Percentiles rank a stretch among this genome's conserved stretches.
Evolutionary conservation across 2,329 filamentous ascomycete genomes (phyloP).

Genomic region (Fonsecaea pedrosoi): DNA sequence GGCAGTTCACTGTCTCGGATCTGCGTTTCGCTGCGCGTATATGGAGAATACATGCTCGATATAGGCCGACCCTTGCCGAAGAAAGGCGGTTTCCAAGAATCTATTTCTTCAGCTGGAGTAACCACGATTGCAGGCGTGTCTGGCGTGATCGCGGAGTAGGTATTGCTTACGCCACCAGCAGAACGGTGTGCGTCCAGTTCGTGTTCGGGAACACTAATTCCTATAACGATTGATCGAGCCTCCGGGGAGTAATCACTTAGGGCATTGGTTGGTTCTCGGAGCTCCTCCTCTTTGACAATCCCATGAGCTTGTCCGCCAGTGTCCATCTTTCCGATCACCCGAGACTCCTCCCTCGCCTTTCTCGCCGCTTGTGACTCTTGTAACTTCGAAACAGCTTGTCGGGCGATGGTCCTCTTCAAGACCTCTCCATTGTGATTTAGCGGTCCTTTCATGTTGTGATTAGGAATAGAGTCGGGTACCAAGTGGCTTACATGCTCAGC

Average conservation of each 20-base stretch:
- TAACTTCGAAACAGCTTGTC: constrained; percentile 22
- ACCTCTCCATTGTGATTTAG: not conserved
- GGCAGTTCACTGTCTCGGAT: constrained; percentile 43
- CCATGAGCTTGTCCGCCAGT: constrained; percentile 1
- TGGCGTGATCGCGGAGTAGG: constrained; percentile 46
- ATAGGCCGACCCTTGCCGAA: constrained; percentile 39
- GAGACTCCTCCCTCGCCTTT: constrained; percentile 5
- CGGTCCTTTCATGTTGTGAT: not conserved
- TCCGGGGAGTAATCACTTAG: constrained; percentile 49
- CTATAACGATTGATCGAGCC: constrained; percentile 55
- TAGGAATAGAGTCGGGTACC: not conserved
- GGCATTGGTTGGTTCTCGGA: constrained; percentile 1
- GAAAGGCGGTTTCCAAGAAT: constrained; percentile 44
- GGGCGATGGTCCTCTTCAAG: constrained; percentile 17
- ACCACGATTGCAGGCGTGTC: constrained; percentile 55
- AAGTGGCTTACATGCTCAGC: constrained; percentile 31
- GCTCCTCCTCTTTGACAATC: not conserved
- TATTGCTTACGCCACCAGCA: constrained; percentile 39
- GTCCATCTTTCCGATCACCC: not conserved
- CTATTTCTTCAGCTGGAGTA: constrained; percentile 52
- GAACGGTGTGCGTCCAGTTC: constrained; percentile 41
- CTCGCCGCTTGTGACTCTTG: constrained; percentile 26
- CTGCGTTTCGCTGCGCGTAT: constrained; percentile 41
- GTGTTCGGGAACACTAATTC: constrained; percentile 50
- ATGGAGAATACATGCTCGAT: constrained; percentile 54